Percentiles rank a stretch among this genome's conserved stretches.
Conservation (phyloP, 306 rosid genomes). For the Prunus kanzakura region DNA sequence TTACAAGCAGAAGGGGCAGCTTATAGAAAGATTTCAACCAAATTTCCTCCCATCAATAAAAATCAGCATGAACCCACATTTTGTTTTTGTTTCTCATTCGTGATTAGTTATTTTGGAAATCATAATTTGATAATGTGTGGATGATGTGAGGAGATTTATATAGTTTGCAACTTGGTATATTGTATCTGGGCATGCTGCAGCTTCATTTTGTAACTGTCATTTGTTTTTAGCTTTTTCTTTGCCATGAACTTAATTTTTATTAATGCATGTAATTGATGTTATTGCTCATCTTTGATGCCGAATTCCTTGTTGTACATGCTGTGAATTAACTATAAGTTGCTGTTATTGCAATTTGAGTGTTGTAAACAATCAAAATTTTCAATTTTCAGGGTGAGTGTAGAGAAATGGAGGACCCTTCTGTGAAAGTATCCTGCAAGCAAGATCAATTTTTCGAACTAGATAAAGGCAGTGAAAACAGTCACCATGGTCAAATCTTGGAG, state of each 20-base stretch:
- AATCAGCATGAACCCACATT: background rate
- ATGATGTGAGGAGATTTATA: background rate
- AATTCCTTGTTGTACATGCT: background rate
- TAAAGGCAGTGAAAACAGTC: background rate
- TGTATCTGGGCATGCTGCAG: background rate
- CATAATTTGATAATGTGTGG: background rate
- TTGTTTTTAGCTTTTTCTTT: background rate
- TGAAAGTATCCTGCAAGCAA: conserved; percentile 16
- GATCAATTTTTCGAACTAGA: conserved; percentile 15
- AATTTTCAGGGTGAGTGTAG: conserved; percentile 35
- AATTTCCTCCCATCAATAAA: too few species aligned
- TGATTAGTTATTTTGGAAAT: too few species aligned
- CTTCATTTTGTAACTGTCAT: background rate
- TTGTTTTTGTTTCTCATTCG: background rate
- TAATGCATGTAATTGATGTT: background rate
- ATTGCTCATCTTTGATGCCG: background rate
- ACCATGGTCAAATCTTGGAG: conserved; percentile 13
- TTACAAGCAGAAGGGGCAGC: background rate
- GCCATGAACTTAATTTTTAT: background rate
- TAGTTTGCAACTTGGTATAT: background rate
- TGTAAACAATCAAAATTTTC: conserved; percentile 8
- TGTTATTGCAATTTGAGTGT: background rate
- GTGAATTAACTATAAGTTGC: background rate
- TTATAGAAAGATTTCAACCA: too few species aligned
- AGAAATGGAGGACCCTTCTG: conserved; percentile 21